These are phyloP conservation scores for Cyberlindnera americana DNA, from an alignment of 805 yeast genomes.

Conservation along the genomic window DNA sequence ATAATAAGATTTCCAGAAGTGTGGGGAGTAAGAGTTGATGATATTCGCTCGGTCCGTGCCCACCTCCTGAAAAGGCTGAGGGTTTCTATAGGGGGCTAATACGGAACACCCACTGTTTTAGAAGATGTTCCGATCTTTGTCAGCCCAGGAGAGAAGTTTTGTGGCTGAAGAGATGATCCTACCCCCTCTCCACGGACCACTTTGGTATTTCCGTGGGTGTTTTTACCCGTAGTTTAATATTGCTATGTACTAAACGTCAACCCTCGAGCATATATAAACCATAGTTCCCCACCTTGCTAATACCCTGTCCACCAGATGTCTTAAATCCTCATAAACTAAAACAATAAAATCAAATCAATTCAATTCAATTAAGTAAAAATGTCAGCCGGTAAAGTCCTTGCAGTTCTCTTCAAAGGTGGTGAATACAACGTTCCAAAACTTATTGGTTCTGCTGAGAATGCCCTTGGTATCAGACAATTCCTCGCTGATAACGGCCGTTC, in stretches of 20 bases:
- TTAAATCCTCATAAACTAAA: neutral
- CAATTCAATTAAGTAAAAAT: conserved; percentile 1
- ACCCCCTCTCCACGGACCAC: no score
- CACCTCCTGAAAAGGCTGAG: no score
- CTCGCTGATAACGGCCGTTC: conserved; percentile 66
- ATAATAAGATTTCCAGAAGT: no score
- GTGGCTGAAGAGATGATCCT: no score
- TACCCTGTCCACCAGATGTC: no score
- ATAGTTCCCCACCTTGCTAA: no score
- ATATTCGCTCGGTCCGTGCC: neutral
- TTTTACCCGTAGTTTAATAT: neutral
- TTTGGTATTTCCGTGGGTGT: conserved; percentile 1
- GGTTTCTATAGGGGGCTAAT: no score
- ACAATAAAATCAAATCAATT: neutral
- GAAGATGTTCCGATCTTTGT: no score
- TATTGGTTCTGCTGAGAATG: conserved; percentile 71
- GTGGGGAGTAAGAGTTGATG: neutral
- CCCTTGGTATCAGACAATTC: conserved; percentile 64
- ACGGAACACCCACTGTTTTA: no score
- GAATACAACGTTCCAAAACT: conserved; percentile 39
- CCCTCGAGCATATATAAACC: no score
- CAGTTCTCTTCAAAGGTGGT: conserved; percentile 31
- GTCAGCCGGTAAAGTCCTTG: conserved; percentile 24
- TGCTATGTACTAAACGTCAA: no score
- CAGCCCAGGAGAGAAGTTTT: no score